phyloP scores from a whole-genome alignment of 345 rosid genomes.

The Reutealis trisperma region DNA sequence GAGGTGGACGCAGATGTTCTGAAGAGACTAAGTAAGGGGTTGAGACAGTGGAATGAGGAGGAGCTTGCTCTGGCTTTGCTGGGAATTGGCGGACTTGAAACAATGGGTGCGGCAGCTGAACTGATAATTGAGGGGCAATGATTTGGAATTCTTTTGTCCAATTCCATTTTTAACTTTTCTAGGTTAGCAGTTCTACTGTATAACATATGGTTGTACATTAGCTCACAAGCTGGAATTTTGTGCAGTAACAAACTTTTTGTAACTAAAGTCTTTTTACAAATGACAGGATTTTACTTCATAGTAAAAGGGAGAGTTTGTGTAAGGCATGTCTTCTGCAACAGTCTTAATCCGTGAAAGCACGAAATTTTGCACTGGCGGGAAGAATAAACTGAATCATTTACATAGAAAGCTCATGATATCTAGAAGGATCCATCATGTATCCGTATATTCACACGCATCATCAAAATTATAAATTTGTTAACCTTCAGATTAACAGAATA shows the following conservation, averaged over 20 bases:
- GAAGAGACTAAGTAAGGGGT: conserved; percentile 76
- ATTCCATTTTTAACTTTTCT: not conserved
- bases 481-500: not conserved
- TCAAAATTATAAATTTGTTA: not conserved
- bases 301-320: not conserved
- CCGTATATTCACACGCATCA: too few relatives aligned
- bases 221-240: not conserved
- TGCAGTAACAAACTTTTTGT: not conserved
- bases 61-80: conserved; percentile 80
- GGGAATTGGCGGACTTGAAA: conserved; percentile 63
- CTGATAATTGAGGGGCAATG: conserved; percentile 47
- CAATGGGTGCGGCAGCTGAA: conserved; percentile 71
- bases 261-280: not conserved
- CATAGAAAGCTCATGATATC: not conserved
- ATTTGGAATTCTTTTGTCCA: not conserved
- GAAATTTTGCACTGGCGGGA: not conserved
- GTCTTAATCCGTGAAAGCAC: not conserved
- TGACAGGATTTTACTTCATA: not conserved
- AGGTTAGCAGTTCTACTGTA: not conserved
- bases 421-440: not conserved
- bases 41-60: conserved; percentile 82
- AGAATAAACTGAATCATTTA: not conserved
- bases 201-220: conserved; percentile 6
- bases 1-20: conserved; percentile 74
- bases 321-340: not conserved